These are phyloP conservation scores for Aspergillus haitiensis DNA, from an alignment of 495 filamentous ascomycete species.

Conservation along the genomic window DNA sequence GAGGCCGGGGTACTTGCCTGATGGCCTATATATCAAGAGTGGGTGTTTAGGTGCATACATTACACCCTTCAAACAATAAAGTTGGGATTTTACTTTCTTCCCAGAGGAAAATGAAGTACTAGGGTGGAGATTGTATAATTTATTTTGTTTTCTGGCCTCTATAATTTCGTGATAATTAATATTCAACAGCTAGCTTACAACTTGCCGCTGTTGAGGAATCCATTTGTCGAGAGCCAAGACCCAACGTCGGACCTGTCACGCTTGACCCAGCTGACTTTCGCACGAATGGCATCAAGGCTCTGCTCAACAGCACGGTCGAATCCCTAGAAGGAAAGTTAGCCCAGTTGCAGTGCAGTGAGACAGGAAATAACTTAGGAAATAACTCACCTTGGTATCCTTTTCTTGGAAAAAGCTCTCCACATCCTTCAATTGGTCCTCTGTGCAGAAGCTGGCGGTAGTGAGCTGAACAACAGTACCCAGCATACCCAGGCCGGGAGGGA, in stretches of 20 bases:
- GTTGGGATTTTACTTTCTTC: too few species aligned
- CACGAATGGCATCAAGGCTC: conserved; percentile 59
- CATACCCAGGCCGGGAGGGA: conserved; percentile 79
- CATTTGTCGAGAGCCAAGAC: conserved; percentile 59
- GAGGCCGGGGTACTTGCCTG: too few species aligned
- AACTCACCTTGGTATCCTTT: conserved; percentile 71
- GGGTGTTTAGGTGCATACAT: too few species aligned
- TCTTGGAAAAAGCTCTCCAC: conserved; percentile 78
- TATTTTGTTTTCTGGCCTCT: neutral
- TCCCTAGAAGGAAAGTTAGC: conserved; percentile 35
- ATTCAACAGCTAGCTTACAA: conserved; percentile 27
- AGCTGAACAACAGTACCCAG: conserved; percentile 82
- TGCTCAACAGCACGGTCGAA: conserved; percentile 62
- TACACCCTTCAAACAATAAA: too few species aligned
- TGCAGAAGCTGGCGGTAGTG: conserved; percentile 79
- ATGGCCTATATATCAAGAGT: too few species aligned
- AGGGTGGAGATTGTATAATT: conserved; percentile 1
- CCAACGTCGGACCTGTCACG: conserved; percentile 62
- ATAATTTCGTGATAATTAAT: neutral
- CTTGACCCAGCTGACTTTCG: conserved; percentile 62
- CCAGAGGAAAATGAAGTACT: too few species aligned
- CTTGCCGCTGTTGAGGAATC: conserved; percentile 49
- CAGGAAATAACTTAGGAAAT: conserved; percentile 16
- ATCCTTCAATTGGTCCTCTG: conserved; percentile 67
- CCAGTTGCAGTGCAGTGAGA: neutral